Percentiles rank a stretch among this genome's conserved stretches.
Conservation (phyloP, 1,284 basidiomycete genomes). For the Leccinum fallax region DNA sequence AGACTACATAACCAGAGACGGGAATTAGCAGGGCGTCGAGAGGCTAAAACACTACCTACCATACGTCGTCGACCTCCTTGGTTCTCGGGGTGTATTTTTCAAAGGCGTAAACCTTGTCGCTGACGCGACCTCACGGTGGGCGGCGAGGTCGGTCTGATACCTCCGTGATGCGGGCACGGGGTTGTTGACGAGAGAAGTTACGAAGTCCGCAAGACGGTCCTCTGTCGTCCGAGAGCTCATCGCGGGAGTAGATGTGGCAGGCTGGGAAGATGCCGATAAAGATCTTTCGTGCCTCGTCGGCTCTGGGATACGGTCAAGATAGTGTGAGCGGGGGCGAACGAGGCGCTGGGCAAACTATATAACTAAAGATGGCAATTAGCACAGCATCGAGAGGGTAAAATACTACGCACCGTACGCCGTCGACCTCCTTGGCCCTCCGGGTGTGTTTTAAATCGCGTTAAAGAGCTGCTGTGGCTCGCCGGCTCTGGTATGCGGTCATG, state of each 20-base stretch:
- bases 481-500: no score
- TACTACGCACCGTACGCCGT: constrained; percentile 83
- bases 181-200: no score
- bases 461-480: no score
- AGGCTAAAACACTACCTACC: constrained; percentile 65
- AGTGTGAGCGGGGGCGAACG: constrained; percentile 55
- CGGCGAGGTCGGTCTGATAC: no score
- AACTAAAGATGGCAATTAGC: constrained; percentile 48
- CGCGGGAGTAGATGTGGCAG: constrained; percentile 86
- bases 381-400: not conserved
- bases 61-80: constrained; percentile 75
- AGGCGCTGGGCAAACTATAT: constrained; percentile 83
- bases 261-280: constrained; percentile 96
- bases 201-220: no score
- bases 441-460: constrained; percentile 67
- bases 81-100: constrained; percentile 65
- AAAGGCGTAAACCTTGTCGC: no score
- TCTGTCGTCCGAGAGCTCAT: constrained; percentile 73
- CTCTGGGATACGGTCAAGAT: constrained; percentile 62
- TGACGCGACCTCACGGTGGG: no score
- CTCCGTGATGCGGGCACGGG: no score
- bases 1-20: constrained; percentile 81
- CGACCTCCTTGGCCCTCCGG: constrained; percentile 66
- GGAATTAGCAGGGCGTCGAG: constrained; percentile 1
- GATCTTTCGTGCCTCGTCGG: constrained; percentile 81